phyloP scores from a whole-genome alignment of 2,329 filamentous ascomycete species.

The Cytospora piceae region DNA sequence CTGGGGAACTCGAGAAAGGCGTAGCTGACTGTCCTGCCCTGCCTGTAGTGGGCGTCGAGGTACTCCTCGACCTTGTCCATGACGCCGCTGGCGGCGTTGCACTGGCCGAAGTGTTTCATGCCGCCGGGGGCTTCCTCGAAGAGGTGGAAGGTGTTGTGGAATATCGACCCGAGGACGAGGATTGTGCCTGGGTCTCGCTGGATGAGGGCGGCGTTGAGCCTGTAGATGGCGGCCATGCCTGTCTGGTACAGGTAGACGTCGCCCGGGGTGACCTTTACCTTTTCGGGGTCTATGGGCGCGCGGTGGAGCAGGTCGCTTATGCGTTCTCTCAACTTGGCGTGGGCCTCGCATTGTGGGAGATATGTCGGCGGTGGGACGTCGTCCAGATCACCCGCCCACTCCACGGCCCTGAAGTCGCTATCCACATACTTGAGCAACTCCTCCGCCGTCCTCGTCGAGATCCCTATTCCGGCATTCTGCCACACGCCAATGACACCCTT shows the following conservation, averaged over 20 bases:
- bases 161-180: slow-evolving; percentile 55
- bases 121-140: slow-evolving; percentile 49
- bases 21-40: slow-evolving; percentile 47
- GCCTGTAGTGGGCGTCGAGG: slow-evolving; percentile 45
- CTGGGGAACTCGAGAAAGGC: slow-evolving; percentile 55
- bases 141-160: slow-evolving; percentile 54
- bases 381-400: slow-evolving; percentile 33
- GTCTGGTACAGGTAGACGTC: slow-evolving; percentile 59
- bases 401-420: slow-evolving; percentile 40
- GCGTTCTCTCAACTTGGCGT: slow-evolving; percentile 44
- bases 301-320: slow-evolving; percentile 48
- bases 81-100: slow-evolving; percentile 42
- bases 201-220: slow-evolving; percentile 45
- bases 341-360: slow-evolving; percentile 44
- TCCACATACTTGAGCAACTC: slow-evolving; percentile 45
- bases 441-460: slow-evolving; percentile 52
- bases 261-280: slow-evolving; percentile 35
- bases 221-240: slow-evolving; percentile 58
- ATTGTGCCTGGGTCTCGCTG: slow-evolving; percentile 41
- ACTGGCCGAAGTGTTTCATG: slow-evolving; percentile 52
- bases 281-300: slow-evolving; percentile 40
- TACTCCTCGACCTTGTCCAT: slow-evolving; percentile 51
- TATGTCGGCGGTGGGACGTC: slow-evolving; percentile 42
- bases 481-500: slow-evolving; percentile 48
- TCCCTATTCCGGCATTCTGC: slow-evolving; percentile 50